A percentile compares a stretch with the other conserved stretches of the same genome.
Evolutionary conservation across 768 basidiomycete genomes (phyloP).

Genomic region (Phanerochaete carnosa): DNA sequence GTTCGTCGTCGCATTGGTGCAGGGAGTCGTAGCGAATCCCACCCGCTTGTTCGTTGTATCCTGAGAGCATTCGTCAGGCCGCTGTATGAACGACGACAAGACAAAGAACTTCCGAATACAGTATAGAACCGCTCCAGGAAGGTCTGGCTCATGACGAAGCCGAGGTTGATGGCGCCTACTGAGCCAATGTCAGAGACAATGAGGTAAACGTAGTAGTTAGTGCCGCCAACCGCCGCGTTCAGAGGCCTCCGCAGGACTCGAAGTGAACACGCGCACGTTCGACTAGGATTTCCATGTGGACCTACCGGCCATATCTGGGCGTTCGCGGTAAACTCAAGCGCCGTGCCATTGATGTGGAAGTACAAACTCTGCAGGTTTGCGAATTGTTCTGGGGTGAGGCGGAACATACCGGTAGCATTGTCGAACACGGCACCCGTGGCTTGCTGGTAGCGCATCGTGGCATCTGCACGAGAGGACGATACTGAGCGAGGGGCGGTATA

Average conservation of each 20-base stretch:
- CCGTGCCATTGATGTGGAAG: conserved; percentile 42
- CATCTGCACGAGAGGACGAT: conserved; percentile 30
- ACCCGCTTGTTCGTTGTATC: conserved; percentile 34
- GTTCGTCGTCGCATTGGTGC: conserved; percentile 33
- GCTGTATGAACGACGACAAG: background rate
- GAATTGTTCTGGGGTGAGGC: conserved; percentile 45
- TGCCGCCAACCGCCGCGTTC: conserved; percentile 58
- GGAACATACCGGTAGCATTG: conserved; percentile 49
- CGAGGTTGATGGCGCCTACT: conserved; percentile 47
- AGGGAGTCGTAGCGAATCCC: conserved; percentile 37
- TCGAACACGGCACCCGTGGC: conserved; percentile 50
- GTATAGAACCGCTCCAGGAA: conserved; percentile 17
- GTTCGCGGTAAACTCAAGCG: conserved; percentile 55
- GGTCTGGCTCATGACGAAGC: conserved; percentile 42
- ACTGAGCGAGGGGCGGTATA: background rate
- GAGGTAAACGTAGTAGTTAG: conserved; percentile 43
- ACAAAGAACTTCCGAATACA: conserved; percentile 3
- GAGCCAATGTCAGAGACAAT: conserved; percentile 47
- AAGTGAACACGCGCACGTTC: background rate
- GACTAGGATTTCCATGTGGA: background rate
- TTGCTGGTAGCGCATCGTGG: conserved; percentile 46
- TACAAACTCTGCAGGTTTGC: conserved; percentile 41
- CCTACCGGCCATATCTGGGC: conserved; percentile 62
- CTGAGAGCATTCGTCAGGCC: conserved; percentile 16
- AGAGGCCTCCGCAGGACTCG: conserved; percentile 30